Conservation (phyloP, 345 rosid genomes). For the Cardamine occulta region DNA sequence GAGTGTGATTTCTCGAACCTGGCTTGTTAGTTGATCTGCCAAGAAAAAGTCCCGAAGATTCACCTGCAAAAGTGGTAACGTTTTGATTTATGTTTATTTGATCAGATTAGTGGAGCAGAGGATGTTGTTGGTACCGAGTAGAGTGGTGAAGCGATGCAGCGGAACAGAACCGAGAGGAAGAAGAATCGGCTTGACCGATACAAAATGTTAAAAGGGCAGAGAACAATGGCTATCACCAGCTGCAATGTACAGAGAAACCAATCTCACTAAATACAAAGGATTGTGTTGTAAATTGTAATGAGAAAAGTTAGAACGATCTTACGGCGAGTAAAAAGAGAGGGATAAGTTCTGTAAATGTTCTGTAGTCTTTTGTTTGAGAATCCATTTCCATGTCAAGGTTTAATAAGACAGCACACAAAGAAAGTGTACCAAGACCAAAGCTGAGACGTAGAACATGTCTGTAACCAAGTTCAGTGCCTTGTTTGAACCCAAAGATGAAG, state of each 20-base stretch:
- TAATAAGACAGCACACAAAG: conserved; percentile 56
- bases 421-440: conserved; percentile 59
- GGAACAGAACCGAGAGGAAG: conserved; percentile 41
- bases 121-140: conserved; percentile 35
- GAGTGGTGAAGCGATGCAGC: conserved; percentile 45
- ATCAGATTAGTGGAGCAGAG: not conserved
- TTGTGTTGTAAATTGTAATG: not conserved
- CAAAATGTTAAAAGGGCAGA: conserved; percentile 43
- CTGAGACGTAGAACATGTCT: conserved; percentile 63
- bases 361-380: conserved; percentile 53
- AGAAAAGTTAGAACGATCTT: conserved; percentile 29
- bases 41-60: conserved; percentile 77
- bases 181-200: conserved; percentile 43
- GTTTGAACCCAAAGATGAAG: conserved; percentile 74
- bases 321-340: conserved; percentile 64
- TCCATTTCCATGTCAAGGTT: conserved; percentile 88
- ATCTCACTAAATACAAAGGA: not conserved
- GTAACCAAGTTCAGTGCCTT: conserved; percentile 72
- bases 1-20: conserved; percentile 45
- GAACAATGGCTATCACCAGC: conserved; percentile 32
- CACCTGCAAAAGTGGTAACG: conserved; percentile 48
- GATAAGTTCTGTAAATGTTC: conserved; percentile 60
- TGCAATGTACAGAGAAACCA: conserved; percentile 9
- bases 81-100: not conserved
- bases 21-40: conserved; percentile 86